Conservation (phyloP, 1,284 basidiomycete species). For the Ceratobasidium theobromae region DNA sequence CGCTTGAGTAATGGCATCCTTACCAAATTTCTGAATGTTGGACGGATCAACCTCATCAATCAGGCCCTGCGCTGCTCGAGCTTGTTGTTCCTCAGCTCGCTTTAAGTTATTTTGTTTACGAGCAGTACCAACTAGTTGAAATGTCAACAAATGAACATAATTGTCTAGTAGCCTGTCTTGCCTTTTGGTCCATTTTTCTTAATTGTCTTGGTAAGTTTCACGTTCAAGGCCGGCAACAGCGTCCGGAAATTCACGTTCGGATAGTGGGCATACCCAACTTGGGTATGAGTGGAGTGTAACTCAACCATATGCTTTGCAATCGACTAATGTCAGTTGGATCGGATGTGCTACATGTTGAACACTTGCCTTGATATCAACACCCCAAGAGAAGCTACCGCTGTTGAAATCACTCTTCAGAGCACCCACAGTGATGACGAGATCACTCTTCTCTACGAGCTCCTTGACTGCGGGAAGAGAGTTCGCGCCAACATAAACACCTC, state of each 20-base stretch:
- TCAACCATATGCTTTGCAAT: conserved; percentile 48
- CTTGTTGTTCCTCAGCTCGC: conserved; percentile 37
- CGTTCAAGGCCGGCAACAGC: conserved; percentile 46
- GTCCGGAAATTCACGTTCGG: conserved; percentile 49
- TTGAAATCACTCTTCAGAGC: conserved; percentile 88
- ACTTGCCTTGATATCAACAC: conserved; percentile 4
- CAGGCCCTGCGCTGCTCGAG: conserved; percentile 6
- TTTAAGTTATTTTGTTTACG: conserved; percentile 20
- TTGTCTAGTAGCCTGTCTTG: conserved; percentile 29
- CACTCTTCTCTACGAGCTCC: conserved; percentile 77
- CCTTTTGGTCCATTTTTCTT: conserved; percentile 36
- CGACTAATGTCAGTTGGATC: neutral
- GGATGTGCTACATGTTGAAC: neutral
- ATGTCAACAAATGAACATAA: neutral
- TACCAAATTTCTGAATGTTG: conserved; percentile 39
- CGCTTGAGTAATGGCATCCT: conserved; percentile 61
- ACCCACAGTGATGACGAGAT: conserved; percentile 83
- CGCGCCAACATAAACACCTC: conserved; percentile 84
- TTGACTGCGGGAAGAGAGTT: conserved; percentile 72
- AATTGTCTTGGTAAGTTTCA: conserved; percentile 41
- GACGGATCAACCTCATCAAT: conserved; percentile 37
- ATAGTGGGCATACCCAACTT: conserved; percentile 50
- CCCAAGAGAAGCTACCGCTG: conserved; percentile 77
- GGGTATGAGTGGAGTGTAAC: conserved; percentile 82
- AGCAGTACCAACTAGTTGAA: conserved; percentile 38